Base-by-base conservation (phyloP, 2,329 filamentous ascomycete species). In the Aspergillus alliaceus region DNA sequence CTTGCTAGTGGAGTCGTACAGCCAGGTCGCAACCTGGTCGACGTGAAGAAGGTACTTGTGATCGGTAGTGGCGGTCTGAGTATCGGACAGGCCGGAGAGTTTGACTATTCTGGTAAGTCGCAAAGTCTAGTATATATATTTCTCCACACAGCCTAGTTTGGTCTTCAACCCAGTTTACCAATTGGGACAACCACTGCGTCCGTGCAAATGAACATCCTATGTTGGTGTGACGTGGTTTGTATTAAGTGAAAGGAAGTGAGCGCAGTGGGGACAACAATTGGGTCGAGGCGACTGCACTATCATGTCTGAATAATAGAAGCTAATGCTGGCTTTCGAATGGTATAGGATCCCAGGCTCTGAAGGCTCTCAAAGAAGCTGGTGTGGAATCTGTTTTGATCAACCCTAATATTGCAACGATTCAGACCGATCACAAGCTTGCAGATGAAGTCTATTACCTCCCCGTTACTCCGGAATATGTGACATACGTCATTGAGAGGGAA, bases 371-470 rank as follows among this genome's bases (percentile, higher is more conserved):
- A 79, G 93, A 98, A 80, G 93, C 93, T 62, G 91, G 91, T 60
- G 90, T 98, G 59, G 80, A 88, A 66, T 96, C 93, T 9, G 90
- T 98, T 54, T 86, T 98, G 64, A 93, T 98, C 76, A 98, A 98
- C 79, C 93, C 93, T 69, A 98, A 98, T 76, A 98, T 98, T 75
- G 93, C 93, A 59, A 98, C 95, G 57, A 98, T 98, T 72, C 93
- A 98, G 80, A 98, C 93, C 68, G 92, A 96, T 76, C 93, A 98
- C 83, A 88, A 89, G 70, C 89, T 98, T 73, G 92, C 92, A 71
- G 93, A 98, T 73, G 93, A 98, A 80, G 90, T 98, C 71, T 98
- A 98, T 84, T 98, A 97, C 79, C 88, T 98, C 35, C 95, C 95
- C 56, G 93, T 99, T 69, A 99, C 95, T 18, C 90, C 93, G 63